These are phyloP conservation scores for Periconia macrospinosa DNA, from an alignment of 2,329 filamentous ascomycete genomes.

Conservation along the genomic window DNA sequence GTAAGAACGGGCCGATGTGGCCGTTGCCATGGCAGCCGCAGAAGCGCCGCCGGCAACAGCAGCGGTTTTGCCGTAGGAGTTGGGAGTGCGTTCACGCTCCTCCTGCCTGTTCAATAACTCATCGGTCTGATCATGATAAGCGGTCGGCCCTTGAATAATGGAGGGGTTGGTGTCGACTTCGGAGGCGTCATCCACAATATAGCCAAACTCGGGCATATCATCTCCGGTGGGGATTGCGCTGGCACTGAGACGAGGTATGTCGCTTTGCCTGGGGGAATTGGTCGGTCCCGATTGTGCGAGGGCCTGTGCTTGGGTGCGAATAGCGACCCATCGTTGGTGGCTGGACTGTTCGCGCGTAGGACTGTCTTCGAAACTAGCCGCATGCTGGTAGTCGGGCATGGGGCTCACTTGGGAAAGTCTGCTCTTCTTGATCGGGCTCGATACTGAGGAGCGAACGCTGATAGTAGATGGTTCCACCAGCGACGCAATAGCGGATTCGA, in stretches of 20 bases:
- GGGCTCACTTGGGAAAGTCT: slow-evolving; percentile 15
- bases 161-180: slow-evolving; percentile 86
- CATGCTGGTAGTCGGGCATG: slow-evolving; percentile 49
- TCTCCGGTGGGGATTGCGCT: slow-evolving; percentile 70
- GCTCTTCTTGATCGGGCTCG: slow-evolving; percentile 25
- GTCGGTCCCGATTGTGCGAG: slow-evolving; percentile 29
- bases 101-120: slow-evolving; percentile 36
- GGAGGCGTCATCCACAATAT: slow-evolving; percentile 58
- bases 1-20: slow-evolving; percentile 44
- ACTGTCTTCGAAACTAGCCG: slow-evolving; percentile 23
- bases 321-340: slow-evolving; percentile 30
- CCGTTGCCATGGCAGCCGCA: slow-evolving; percentile 58
- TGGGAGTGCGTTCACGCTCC: slow-evolving; percentile 35
- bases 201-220: slow-evolving; percentile 77
- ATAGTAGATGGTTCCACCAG: slow-evolving; percentile 82
- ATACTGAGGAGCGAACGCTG: slow-evolving; percentile 49
- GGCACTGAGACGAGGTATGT: slow-evolving; percentile 63
- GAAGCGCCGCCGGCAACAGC: slow-evolving; percentile 54
- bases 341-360: slow-evolving; percentile 27
- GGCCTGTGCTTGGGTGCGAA: slow-evolving; percentile 46
- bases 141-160: slow-evolving; percentile 72
- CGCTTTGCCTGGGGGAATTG: slow-evolving; percentile 59
- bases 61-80: slow-evolving; percentile 33
- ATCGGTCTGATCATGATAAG: slow-evolving; percentile 49
- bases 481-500: slow-evolving; percentile 90